These are phyloP conservation scores for Pestalotiopsis sp. DNA, from an alignment of 2,329 filamentous ascomycete genomes.

Conservation along the genomic window DNA sequence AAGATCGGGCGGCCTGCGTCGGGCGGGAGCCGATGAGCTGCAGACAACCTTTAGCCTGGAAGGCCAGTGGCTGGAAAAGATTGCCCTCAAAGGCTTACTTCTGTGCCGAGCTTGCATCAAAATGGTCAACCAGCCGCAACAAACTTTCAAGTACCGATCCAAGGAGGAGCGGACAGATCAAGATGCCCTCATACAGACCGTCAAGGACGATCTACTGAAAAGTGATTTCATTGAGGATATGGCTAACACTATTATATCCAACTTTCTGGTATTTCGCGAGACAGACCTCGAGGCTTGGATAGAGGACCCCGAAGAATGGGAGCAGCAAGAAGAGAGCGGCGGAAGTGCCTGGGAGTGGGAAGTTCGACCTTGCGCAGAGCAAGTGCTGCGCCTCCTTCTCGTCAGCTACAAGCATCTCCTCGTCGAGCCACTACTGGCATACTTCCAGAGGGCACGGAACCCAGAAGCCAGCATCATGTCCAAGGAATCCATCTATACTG, in stretches of 20 bases:
- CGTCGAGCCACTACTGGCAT: conserved; percentile 75
- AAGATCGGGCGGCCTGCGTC: conserved; percentile 58
- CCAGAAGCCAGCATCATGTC: conserved; percentile 70
- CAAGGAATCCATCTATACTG: conserved; percentile 94
- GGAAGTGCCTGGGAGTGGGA: conserved; percentile 91
- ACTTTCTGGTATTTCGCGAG: conserved; percentile 85
- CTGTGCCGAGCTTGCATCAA: conserved; percentile 81
- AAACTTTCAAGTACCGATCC: conserved; percentile 83
- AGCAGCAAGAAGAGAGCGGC: conserved; percentile 82
- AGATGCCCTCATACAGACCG: conserved; percentile 64
- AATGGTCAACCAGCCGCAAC: conserved; percentile 79
- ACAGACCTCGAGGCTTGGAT: conserved; percentile 91
- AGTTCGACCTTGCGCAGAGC: conserved; percentile 89
- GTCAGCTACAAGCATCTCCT: conserved; percentile 86
- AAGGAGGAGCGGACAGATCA: conserved; percentile 77
- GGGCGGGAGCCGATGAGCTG: conserved; percentile 31
- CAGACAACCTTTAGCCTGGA: conserved; percentile 54
- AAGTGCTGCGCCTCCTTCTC: conserved; percentile 88
- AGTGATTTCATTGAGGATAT: conserved; percentile 78
- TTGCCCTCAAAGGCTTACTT: conserved; percentile 82
- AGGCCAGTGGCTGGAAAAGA: conserved; percentile 71
- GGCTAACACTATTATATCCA: conserved; percentile 81
- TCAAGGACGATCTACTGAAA: conserved; percentile 77
- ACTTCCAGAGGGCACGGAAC: conserved; percentile 79
- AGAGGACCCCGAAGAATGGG: conserved; percentile 94